These are phyloP conservation scores for Phytophthora syringae DNA, from an alignment of 352 stramenopile genomes.

Conservation along the genomic window DNA sequence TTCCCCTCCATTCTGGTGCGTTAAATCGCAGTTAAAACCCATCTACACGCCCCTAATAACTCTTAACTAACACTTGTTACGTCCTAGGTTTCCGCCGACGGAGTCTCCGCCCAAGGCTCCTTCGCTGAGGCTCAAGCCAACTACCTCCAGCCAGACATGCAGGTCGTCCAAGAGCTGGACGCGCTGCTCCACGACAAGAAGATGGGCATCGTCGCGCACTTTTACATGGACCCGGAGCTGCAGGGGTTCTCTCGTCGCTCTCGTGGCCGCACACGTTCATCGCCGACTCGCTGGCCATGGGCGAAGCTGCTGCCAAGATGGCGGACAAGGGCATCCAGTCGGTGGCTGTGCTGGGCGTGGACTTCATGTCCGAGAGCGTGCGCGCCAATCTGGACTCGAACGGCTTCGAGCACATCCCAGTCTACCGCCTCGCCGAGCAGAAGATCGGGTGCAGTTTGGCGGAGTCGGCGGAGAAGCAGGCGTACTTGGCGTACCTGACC, in stretches of 20 bases:
- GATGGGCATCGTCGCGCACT: conserved; percentile 97
- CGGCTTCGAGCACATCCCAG: conserved; percentile 90
- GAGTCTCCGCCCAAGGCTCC: conserved; percentile 80
- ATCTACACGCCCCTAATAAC: too few relatives aligned
- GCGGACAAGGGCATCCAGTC: conserved; percentile 87
- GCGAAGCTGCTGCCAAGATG: conserved; percentile 97
- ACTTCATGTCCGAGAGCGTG: conserved; percentile 98
- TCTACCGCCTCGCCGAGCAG: conserved; percentile 93
- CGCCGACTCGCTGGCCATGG: conserved; percentile 97
- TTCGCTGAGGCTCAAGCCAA: conserved; percentile 91
- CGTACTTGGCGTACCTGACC: conserved; percentile 94
- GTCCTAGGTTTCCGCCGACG: conserved; percentile 80
- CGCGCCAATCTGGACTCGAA: conserved; percentile 94
- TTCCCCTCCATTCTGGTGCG: conserved; percentile 84
- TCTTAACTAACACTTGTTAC: too few relatives aligned
- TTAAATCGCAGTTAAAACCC: too few relatives aligned
- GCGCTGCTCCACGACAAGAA: conserved; percentile 91
- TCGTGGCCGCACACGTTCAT: conserved; percentile 94
- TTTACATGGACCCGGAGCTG: conserved; percentile 99
- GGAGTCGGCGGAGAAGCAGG: conserved; percentile 93
- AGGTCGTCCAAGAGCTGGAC: conserved; percentile 89
- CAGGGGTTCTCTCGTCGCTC: conserved; percentile 90
- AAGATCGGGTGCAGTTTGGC: conserved; percentile 96
- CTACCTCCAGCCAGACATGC: conserved; percentile 85
- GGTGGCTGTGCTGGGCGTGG: conserved; percentile 95